Evolutionary conservation across 2,329 filamentous ascomycete species (phyloP).

Genomic region (Coleophoma cylindrospora): DNA sequence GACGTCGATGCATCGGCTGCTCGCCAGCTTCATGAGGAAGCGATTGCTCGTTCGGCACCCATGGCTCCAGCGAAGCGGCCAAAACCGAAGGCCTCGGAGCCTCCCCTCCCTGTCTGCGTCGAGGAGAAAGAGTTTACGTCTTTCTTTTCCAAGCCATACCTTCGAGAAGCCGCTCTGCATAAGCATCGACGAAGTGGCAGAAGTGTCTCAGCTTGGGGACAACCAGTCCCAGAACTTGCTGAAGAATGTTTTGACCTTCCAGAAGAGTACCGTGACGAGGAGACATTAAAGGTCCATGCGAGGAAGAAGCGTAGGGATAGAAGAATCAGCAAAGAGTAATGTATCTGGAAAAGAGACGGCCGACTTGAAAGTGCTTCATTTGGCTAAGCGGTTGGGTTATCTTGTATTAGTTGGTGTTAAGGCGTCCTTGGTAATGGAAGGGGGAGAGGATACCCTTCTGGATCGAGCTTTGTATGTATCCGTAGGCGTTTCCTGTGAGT

Average conservation of each 20-base stretch:
- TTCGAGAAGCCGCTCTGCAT: conserved; percentile 75
- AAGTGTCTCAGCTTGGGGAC: conserved; percentile 74
- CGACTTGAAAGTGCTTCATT: conserved; percentile 31
- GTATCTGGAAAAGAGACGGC: conserved; percentile 8
- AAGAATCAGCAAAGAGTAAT: conserved; percentile 17
- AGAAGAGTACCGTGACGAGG: conserved; percentile 39
- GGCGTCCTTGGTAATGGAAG: conserved; percentile 1
- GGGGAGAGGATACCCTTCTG: not conserved
- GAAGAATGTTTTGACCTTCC: conserved; percentile 74
- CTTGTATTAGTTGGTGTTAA: conserved; percentile 2
- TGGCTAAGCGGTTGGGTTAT: conserved; percentile 18
- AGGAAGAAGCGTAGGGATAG: conserved; percentile 49
- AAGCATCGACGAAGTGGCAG: conserved; percentile 65
- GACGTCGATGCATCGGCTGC: conserved; percentile 69
- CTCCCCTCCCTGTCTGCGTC: conserved; percentile 18
- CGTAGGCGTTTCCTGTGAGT: no score
- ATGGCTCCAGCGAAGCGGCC: conserved; percentile 12
- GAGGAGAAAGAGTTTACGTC: conserved; percentile 67
- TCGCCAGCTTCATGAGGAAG: conserved; percentile 59
- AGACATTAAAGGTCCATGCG: conserved; percentile 52
- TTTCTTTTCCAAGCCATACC: conserved; percentile 68
- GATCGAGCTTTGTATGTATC: no score
- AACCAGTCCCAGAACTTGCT: conserved; percentile 67
- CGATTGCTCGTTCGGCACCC: conserved; percentile 24
- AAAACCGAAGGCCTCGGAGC: conserved; percentile 26